Base-by-base conservation (phyloP, 2,329 filamentous ascomycete genomes). In the Trichocomaceae sp. region DNA sequence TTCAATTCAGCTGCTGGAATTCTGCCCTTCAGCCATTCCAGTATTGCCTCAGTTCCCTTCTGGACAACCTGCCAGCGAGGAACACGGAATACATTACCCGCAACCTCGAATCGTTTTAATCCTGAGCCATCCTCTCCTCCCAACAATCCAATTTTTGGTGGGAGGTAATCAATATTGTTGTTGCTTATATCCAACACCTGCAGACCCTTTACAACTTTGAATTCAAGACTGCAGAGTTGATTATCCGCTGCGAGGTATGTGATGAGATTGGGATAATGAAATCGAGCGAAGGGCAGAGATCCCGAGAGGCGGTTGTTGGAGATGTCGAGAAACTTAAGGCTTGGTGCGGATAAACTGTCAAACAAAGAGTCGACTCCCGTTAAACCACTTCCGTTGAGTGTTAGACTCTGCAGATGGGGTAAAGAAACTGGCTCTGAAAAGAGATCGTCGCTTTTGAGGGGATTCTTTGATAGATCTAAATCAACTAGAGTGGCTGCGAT, bases 61-160 rank as follows among this genome's bases (percentile, higher is more conserved):
- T 92, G 87, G 47, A 97, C 74, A 6, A 96, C 81, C 59, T 87
- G 87, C 75, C 87, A 91, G 55, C 88, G 83, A 0, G 92, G 92
- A 31, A 96, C 90, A 31, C 89, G 80, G 72, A 97, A 97, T 31
- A 84, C 80, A 68, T 97, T 97, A 0, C 90, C 90, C 26, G 82
- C 82, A 3, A 96, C 86, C 47, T 95, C 86, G 9, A 96, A 75
- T 52, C 77, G 81, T 70, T 77, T 87, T 75, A 73, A 83, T 59
- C 63, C 83, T 19, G 63, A 59, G 17, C 63, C 62, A 15, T 63
- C 66, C 9, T 76, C 77, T 1, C 84, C 85, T 22, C 85, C 84
- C 0, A 95, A 76, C 12, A 95, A 75, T 0, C 92, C 92, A 10
- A 97, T 79, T 7, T 85, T 83, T 0, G 91, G 87, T 57, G 93